Base-by-base conservation (phyloP, 1,284 basidiomycete genomes). In the Rhodofomes roseus region DNA sequence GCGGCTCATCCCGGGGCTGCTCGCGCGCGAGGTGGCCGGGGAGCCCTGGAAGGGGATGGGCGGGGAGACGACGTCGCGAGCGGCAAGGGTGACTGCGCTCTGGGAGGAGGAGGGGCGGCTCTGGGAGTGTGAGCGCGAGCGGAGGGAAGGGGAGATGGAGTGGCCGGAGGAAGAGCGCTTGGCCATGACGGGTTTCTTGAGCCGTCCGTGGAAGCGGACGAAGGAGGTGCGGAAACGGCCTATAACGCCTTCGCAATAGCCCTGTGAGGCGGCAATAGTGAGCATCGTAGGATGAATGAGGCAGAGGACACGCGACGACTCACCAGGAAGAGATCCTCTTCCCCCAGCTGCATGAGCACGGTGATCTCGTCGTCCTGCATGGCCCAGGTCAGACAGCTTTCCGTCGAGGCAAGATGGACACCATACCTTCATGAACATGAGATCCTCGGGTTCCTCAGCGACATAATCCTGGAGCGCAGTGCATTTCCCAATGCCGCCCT, bases 231-330 rank as follows among this genome's bases (percentile, higher is more conserved):
- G 78, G 71, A 96, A 95, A 44, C 87, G 83, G 16, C 95, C 95
- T 2, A 96, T 89, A 51, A 96, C 92, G 55, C 92, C 94, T 76
- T 97, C 95, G 71, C 95, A 97, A 66, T 89, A 74, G 20, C 74
- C 74, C 74, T 75, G 56, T 4, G 12, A 2, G 4, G 50, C 58
- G 27, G 54, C 27, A 7, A 41, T 11, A 53, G 31, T 29, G 25
- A 56, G 39, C 44, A 50, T 14, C 6, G 23, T 52, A 46, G 57
- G 18, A 14, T 31, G 39, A 58, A 31, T 16, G 37, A 27, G 29
- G 51, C 20, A 29, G 25, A 48, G 20, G 25, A 8, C n/a, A 29
- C 12, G 25, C 29, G 8, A 5, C 22, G 25, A 81, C 84, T 62
- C 60, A 91, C 90, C 20, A 92, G 76, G 71, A 80, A 92, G 7